A percentile compares a stretch with the other conserved stretches of the same genome.
Evolutionary conservation across 2,329 filamentous ascomycete genomes (phyloP).

Genomic region (Colletotrichum lindemuthianum): DNA sequence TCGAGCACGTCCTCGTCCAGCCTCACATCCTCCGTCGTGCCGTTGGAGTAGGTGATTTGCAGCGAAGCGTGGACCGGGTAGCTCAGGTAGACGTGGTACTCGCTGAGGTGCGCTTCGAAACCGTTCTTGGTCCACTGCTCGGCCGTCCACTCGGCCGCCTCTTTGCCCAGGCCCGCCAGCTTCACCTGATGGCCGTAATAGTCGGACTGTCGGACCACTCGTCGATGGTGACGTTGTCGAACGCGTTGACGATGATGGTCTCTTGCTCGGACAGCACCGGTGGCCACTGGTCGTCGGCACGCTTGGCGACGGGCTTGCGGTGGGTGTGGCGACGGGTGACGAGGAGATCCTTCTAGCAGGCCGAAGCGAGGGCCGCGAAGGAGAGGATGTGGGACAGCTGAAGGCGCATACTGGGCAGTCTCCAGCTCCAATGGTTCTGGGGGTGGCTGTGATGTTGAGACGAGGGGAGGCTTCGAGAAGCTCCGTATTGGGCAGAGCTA

Average conservation of each 20-base stretch:
- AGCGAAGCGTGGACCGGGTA: constrained; percentile 69
- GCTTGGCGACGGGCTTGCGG: constrained; percentile 44
- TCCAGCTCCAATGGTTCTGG: not conserved
- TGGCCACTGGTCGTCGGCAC: constrained; percentile 46
- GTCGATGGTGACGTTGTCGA: constrained; percentile 50
- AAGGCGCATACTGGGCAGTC: constrained; percentile 12
- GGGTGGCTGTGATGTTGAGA: not conserved
- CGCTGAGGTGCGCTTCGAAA: constrained; percentile 46
- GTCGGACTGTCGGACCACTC: constrained; percentile 50
- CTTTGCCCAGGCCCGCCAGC: constrained; percentile 48
- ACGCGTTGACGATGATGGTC: constrained; percentile 47
- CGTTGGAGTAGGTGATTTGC: constrained; percentile 47
- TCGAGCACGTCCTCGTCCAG: constrained; percentile 78
- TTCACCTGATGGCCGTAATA: constrained; percentile 53
- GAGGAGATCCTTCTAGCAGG: constrained; percentile 45
- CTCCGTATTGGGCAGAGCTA: not conserved
- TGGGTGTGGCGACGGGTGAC: constrained; percentile 44
- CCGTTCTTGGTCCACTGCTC: constrained; percentile 50
- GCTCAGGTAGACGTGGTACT: constrained; percentile 69
- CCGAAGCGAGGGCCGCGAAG: constrained; percentile 39
- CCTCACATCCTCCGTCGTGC: constrained; percentile 69
- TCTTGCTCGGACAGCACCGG: constrained; percentile 47
- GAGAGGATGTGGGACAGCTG: constrained; percentile 34
- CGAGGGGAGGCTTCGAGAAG: too few species aligned
- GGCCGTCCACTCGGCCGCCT: constrained; percentile 51